A percentile compares a stretch with the other conserved stretches of the same genome.
Conservation (phyloP, 768 basidiomycete genomes). For the Gyrodon lividus region DNA sequence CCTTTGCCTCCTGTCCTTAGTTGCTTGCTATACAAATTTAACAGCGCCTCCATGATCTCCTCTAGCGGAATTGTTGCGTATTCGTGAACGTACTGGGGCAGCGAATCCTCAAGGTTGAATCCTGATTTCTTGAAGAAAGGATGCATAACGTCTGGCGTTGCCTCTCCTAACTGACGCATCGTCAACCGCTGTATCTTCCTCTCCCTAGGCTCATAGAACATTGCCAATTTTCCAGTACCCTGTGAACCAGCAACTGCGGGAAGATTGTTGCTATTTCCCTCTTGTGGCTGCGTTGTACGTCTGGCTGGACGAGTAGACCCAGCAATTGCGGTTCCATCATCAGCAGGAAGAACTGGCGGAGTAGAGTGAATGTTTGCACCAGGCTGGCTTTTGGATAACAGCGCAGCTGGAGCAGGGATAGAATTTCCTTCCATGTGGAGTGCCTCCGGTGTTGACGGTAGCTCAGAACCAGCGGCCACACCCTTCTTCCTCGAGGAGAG, state of each 20-base stretch:
- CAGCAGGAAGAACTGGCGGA: neutral
- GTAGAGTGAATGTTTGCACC: neutral
- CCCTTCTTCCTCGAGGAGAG: slow-evolving; percentile 38
- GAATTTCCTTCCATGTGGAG: slow-evolving; percentile 10
- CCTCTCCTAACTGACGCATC: slow-evolving; percentile 84
- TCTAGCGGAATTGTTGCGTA: slow-evolving; percentile 82
- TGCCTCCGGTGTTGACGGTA: slow-evolving; percentile 1
- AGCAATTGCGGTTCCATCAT: slow-evolving; percentile 7
- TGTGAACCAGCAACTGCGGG: neutral
- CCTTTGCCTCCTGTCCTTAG: slow-evolving; percentile 37
- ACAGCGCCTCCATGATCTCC: slow-evolving; percentile 77
- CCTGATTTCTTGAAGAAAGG: slow-evolving; percentile 84
- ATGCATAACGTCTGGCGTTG: slow-evolving; percentile 87
- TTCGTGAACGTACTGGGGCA: slow-evolving; percentile 87
- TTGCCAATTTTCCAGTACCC: slow-evolving; percentile 16
- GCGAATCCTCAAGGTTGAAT: slow-evolving; percentile 77
- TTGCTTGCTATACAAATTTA: slow-evolving; percentile 77
- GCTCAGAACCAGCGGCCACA: slow-evolving; percentile 10
- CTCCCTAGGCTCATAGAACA: slow-evolving; percentile 55
- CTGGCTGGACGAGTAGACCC: slow-evolving; percentile 7
- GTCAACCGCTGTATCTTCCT: slow-evolving; percentile 77
- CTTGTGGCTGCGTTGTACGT: slow-evolving; percentile 18
- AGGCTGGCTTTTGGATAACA: slow-evolving; percentile 8
- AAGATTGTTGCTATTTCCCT: slow-evolving; percentile 5
- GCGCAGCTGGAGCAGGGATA: neutral